Conservation (phyloP, 1,139 yeast species). For the Suhomyces bribrorum region DNA sequence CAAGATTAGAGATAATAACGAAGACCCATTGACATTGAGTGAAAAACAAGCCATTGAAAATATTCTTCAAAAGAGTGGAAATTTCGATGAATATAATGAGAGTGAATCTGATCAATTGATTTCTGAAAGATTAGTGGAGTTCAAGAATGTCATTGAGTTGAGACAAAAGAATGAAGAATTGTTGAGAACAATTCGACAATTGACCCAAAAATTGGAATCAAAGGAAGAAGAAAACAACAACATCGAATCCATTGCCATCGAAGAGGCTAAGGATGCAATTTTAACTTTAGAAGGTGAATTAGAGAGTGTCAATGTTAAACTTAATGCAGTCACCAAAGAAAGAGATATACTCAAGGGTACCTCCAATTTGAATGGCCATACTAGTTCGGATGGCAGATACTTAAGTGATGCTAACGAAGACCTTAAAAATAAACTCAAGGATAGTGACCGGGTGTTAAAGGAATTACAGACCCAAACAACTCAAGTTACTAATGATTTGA, state of each 20-base stretch:
- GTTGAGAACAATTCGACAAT: constrained; percentile 62
- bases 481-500: constrained; percentile 27
- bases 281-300: constrained; percentile 65
- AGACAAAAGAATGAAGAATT: constrained; percentile 75
- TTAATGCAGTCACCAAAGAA: constrained; percentile 58
- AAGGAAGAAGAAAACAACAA: constrained; percentile 42
- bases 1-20: constrained; percentile 52
- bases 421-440: constrained; percentile 29
- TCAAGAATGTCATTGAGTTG: constrained; percentile 65
- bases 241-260: constrained; percentile 59
- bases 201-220: constrained; percentile 69
- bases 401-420: constrained; percentile 32
- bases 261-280: constrained; percentile 79
- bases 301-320: constrained; percentile 48
- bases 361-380: constrained; percentile 11
- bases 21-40: constrained; percentile 56
- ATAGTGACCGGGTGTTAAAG: constrained; percentile 31
- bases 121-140: constrained; percentile 70
- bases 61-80: constrained; percentile 41
- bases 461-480: constrained; percentile 33
- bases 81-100: constrained; percentile 31
- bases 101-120: constrained; percentile 74
- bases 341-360: constrained; percentile 63
- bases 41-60: constrained; percentile 58
- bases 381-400: constrained; percentile 17